Conservation (phyloP, 352 stramenopile genomes). For the Salisapilia sapeloensis region DNA sequence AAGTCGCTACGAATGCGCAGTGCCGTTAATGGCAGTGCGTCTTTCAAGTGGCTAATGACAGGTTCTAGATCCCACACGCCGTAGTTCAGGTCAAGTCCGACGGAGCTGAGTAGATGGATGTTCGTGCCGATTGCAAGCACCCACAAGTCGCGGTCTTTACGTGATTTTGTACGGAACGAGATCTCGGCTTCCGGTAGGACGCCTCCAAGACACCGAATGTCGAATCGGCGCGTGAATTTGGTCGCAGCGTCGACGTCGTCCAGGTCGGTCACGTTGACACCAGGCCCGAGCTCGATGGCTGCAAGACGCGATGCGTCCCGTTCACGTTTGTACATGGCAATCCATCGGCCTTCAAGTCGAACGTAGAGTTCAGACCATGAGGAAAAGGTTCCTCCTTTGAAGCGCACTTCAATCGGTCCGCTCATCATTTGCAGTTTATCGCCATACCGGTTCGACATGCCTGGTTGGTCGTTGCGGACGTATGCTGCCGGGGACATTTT, state of each 20-base stretch:
- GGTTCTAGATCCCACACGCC: slow-evolving; percentile 32
- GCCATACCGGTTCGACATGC: slow-evolving; percentile 8
- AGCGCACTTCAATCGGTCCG: slow-evolving; percentile 46
- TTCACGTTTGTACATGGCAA: slow-evolving; percentile 55
- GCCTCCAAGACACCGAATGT: slow-evolving; percentile 53
- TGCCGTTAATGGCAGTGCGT: slow-evolving; percentile 26
- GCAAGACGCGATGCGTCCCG: slow-evolving; percentile 29
- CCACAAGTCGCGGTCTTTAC: slow-evolving; percentile 65
- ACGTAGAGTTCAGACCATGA: slow-evolving; percentile 52
- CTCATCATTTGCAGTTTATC: slow-evolving; percentile 27
- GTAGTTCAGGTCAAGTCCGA: slow-evolving; percentile 26
- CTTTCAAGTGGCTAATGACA: slow-evolving; percentile 32
- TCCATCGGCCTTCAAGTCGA: slow-evolving; percentile 42
- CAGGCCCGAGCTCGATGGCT: slow-evolving; percentile 49
- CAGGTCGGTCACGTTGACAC: slow-evolving; percentile 46
- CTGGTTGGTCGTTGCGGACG: no score
- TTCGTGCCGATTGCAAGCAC: slow-evolving; percentile 47
- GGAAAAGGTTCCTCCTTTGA: slow-evolving; percentile 43
- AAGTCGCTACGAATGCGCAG: slow-evolving; percentile 55
- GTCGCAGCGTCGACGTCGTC: slow-evolving; percentile 28
- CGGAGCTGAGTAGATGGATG: slow-evolving; percentile 26
- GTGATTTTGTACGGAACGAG: slow-evolving; percentile 59
- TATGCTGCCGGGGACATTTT: no score
- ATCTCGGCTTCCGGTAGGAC: slow-evolving; percentile 47
- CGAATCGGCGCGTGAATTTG: slow-evolving; percentile 66